Evolutionary conservation across 371 early-diverging fungal genomes (phyloP).

Genomic region (Saksenaea oblongispora): DNA sequence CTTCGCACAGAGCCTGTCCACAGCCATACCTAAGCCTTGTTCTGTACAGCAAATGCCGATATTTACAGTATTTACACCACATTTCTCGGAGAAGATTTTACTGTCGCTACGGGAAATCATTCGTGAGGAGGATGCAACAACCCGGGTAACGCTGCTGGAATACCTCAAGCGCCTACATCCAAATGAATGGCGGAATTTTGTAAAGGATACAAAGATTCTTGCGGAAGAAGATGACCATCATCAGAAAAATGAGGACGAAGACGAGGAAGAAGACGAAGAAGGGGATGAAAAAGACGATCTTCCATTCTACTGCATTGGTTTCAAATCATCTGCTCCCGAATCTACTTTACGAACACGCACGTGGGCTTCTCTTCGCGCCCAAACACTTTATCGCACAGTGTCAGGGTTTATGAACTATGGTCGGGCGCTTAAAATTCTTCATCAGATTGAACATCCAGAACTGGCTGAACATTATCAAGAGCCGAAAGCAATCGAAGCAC

Average conservation of each 20-base stretch:
- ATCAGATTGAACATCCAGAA: conserved; percentile 84
- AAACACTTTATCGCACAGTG: conserved; percentile 88
- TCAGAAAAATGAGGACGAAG: too few relatives aligned
- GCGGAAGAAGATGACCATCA: conserved; percentile 65
- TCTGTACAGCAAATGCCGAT: conserved; percentile 84
- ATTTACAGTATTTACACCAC: conserved; percentile 90
- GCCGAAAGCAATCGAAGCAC: conserved; percentile 53
- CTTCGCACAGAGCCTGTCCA: conserved; percentile 87
- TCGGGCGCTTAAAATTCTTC: conserved; percentile 79
- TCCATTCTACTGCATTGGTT: conserved; percentile 84
- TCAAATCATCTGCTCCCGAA: conserved; percentile 84
- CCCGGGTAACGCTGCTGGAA: conserved; percentile 81
- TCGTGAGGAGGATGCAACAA: conserved; percentile 81
- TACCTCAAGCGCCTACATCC: conserved; percentile 84
- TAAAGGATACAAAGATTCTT: conserved; percentile 83
- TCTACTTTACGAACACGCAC: conserved; percentile 84
- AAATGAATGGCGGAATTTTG: conserved; percentile 90
- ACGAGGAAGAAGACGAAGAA: background rate
- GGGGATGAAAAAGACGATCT: conserved; percentile 69
- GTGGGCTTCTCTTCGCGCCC: conserved; percentile 89
- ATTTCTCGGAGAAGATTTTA: conserved; percentile 88
- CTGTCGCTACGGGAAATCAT: conserved; percentile 84
- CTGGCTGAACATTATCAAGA: conserved; percentile 60
- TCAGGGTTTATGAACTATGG: conserved; percentile 92
- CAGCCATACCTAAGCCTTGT: conserved; percentile 77